These are phyloP conservation scores for Rhizophagus prolifer DNA, from an alignment of 192 early-diverging fungal species.

Conservation along the genomic window DNA sequence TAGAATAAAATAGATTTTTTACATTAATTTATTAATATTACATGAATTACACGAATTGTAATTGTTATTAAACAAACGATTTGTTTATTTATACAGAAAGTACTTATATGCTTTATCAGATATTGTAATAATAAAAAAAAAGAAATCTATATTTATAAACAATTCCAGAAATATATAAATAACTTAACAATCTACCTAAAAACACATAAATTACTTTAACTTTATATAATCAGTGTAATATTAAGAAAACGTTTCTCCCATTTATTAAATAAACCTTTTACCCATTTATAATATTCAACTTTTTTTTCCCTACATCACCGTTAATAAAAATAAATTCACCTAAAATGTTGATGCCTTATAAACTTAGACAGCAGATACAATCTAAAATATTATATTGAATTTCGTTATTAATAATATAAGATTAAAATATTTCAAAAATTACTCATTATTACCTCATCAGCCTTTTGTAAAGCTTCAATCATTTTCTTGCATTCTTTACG, in stretches of 20 bases:
- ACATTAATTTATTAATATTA: too few relatives aligned
- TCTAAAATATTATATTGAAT: slow-evolving; percentile 4
- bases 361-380: slow-evolving; percentile 20
- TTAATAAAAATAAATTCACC: background rate
- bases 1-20: too few relatives aligned
- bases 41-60: too few relatives aligned
- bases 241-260: too few relatives aligned
- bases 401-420: background rate
- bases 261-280: too few relatives aligned
- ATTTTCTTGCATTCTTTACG: slow-evolving; percentile 97
- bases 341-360: background rate
- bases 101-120: background rate
- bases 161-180: background rate
- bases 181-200: too few relatives aligned
- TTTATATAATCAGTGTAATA: too few relatives aligned
- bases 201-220: too few relatives aligned
- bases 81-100: background rate
- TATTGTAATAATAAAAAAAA: background rate
- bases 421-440: background rate
- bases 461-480: slow-evolving; percentile 88
- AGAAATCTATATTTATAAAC: background rate
- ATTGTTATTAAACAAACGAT: too few relatives aligned
- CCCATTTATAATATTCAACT: too few relatives aligned
- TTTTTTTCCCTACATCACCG: too few relatives aligned
- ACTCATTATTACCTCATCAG: slow-evolving; percentile 66